Conservation (phyloP, 225 moss, liverwort and hornwort genomes). For the Straminergon stramineum region DNA sequence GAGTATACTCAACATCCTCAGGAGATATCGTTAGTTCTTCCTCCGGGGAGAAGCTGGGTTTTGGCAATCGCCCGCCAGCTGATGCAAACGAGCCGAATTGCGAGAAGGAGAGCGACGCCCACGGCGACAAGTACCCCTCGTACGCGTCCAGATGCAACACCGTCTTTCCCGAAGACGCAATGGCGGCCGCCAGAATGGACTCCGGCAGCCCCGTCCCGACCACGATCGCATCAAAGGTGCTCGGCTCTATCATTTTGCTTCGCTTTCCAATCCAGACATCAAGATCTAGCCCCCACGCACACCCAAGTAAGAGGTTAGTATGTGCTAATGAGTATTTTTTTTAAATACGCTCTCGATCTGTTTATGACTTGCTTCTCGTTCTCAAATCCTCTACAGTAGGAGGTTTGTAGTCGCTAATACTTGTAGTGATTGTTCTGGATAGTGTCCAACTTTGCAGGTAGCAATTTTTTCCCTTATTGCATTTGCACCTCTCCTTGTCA, state of each 20-base stretch:
- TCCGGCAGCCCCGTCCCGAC: slow-evolving; percentile 89
- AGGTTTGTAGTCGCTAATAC: no score
- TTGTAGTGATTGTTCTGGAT: no score
- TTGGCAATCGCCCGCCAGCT: slow-evolving; percentile 32
- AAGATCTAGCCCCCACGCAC: neutral
- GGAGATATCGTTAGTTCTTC: neutral
- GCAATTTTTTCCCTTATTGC: no score
- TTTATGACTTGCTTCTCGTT: no score
- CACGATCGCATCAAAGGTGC: slow-evolving; percentile 66
- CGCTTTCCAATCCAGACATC: neutral
- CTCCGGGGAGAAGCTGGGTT: neutral
- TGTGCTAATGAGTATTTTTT: no score
- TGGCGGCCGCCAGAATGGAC: slow-evolving; percentile 73
- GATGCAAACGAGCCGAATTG: slow-evolving; percentile 48
- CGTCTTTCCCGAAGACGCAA: slow-evolving; percentile 56
- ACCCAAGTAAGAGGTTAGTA: neutral
- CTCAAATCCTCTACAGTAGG: no score
- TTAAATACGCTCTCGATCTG: no score
- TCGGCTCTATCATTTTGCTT: slow-evolving; percentile 56
- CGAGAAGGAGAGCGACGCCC: slow-evolving; percentile 76
- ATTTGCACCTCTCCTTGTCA: neutral
- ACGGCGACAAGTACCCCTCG: slow-evolving; percentile 76
- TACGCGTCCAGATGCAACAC: slow-evolving; percentile 81
- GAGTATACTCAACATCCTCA: neutral
- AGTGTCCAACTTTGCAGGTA: no score